Base-by-base conservation (phyloP, 495 filamentous ascomycete species). In the Hyaloscypha finlandica region DNA sequence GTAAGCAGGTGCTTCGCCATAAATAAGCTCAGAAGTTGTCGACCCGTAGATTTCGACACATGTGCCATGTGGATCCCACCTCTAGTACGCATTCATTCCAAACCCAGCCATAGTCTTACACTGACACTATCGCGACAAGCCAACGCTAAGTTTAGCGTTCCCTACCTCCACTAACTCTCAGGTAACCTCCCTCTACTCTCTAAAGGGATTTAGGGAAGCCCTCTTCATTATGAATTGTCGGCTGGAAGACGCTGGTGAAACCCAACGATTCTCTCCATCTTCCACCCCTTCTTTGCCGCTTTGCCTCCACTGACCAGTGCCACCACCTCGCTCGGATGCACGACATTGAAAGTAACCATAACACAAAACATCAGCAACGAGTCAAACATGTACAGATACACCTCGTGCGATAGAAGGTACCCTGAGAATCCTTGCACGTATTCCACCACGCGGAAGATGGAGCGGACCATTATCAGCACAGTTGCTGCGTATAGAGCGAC, bases 381-480 rank as follows among this genome's bases (percentile, higher is more conserved):
- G 71, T 92, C 89, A 69, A 91, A 90, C 4, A 88, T 71, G 70
- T 89, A 91, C 48, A 91, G 73, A 64, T 82, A 84, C 37, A 78
- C 80, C 74, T 92, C 89, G 48, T 85, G 78, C 32, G 58, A 69
- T 61, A 88, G 73, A 22, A 78, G 53, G 62, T 79, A 80, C 5
- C 86, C 68, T 6, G 77, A 74, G 55, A 81, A 74, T 0, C 89
- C 88, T 71, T 84, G 76, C 0, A 82, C 30, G 61, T 87, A 92
- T 76, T 92, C 90, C 16, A 88, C 74, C 19, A 87, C 78, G 19
- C 89, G 80, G 69, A 90, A 84, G 4, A 90, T 64, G 8, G 79
- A 84, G 4, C 90, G 81, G 4, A 90, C 67, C 61, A 91, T 65
- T 63, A 92, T 89, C 6, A 90, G 73, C 0, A 68, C 71, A 59